Evolutionary conservation across 495 filamentous ascomycete genomes (phyloP).

Genomic region (Staphylotrichum tortipilum): DNA sequence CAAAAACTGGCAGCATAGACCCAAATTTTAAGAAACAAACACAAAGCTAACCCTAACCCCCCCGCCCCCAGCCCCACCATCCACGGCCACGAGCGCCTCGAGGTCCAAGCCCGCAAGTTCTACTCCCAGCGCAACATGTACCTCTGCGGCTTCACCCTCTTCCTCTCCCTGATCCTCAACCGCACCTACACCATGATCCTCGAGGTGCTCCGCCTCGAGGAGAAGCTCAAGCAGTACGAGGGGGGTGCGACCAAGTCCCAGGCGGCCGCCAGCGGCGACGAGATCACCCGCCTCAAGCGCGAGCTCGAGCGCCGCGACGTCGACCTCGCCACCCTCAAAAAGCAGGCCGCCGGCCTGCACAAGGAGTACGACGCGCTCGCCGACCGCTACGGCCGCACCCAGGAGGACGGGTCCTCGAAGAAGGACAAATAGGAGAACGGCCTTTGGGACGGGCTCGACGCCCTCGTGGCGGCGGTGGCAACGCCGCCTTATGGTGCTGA

Average conservation of each 20-base stretch:
- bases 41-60: too few species aligned
- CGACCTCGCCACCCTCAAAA: slow-evolving; percentile 74
- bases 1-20: too few species aligned
- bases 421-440: slow-evolving; percentile 52
- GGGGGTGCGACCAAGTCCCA: slow-evolving; percentile 75
- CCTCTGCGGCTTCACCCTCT: slow-evolving; percentile 97
- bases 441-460: slow-evolving; percentile 8
- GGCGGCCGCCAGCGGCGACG: slow-evolving; percentile 53
- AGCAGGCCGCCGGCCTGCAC: slow-evolving; percentile 68
- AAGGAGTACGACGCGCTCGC: slow-evolving; percentile 76
- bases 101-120: slow-evolving; percentile 98
- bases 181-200: slow-evolving; percentile 98
- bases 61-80: slow-evolving; percentile 58
- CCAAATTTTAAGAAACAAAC: too few species aligned
- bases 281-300: slow-evolving; percentile 54
- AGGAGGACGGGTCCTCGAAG: slow-evolving; percentile 49
- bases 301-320: slow-evolving; percentile 62
- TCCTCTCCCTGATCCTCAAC: slow-evolving; percentile 97
- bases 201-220: slow-evolving; percentile 85
- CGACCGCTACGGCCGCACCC: slow-evolving; percentile 59
- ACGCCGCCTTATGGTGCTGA: too few species aligned
- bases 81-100: slow-evolving; percentile 85
- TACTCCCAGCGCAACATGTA: slow-evolving; percentile 99
- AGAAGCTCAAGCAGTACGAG: slow-evolving; percentile 80
- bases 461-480: background rate